Base-by-base conservation (phyloP, 768 basidiomycete genomes). In the Rhodosporidiobolus odoratus region DNA sequence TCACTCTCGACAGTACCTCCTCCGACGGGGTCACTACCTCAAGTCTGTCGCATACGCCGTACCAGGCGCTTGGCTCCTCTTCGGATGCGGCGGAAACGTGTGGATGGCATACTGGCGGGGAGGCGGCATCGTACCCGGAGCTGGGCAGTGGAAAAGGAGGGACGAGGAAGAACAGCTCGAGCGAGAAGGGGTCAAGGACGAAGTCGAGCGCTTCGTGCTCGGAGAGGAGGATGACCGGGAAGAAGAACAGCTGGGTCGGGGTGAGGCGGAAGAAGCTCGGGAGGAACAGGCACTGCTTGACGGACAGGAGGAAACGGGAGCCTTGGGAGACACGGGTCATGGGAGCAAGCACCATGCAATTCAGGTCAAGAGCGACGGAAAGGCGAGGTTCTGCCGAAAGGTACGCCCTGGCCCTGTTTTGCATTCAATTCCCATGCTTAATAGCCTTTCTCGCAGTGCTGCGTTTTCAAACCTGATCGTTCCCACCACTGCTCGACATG, bases 401-500 rank as follows among this genome's bases (percentile, higher is more conserved):
- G 71, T 73, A 34, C 47, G 64, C 5, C 3, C 4, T 32, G 10
- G 30, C 37, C 2, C n/a, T 47, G 7, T 27, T 30, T 23, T 34
- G 8, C 45, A 23, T 16, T 32, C 58, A 45, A 17, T 4, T 35
- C 34, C 27, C 32, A n/a, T 23, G 12, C 21, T 50, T 17, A 45
- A 13, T 45, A 12, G 43, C 10, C 21, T 4, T 45, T 0, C 30
- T 17, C 16, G 13, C 66, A 73, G 72, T 73, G 72, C 57, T 56
- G 63, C 25, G n/a, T 66, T 13, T 43, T 40, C 15, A 74, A 74
- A 25, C 73, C 73, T n/a, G 73, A 74, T 40, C 61, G 73, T 0
- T 66, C 73, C 4, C 73, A 74, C 30, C 73, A 74, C 54, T 74
- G 73, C 58, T 74, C 73, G 1, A 61, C 69, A 7, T 74, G 73